A percentile compares a stretch with the other conserved stretches of the same genome.
Conservation (phyloP, 225 moss, liverwort and hornwort species). For the Rhytidiadelphus loreus region DNA sequence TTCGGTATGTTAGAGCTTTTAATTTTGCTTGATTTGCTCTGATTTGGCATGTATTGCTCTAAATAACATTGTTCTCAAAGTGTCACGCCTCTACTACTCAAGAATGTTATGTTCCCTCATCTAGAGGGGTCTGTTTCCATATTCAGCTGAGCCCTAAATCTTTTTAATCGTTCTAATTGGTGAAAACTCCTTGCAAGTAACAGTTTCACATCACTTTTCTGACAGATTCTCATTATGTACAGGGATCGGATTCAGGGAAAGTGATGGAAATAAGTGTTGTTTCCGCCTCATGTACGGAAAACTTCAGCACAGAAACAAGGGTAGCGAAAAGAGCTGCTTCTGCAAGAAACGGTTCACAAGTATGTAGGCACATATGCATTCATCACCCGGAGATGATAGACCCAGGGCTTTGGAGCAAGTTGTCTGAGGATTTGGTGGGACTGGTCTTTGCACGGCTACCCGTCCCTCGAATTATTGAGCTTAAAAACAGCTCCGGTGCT, state of each 20-base stretch:
- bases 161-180: neutral
- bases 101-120: neutral
- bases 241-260: neutral
- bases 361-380: neutral
- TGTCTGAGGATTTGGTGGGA: slow-evolving; percentile 1
- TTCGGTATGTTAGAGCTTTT: neutral
- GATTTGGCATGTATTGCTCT: neutral
- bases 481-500: neutral
- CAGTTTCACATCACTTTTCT: neutral
- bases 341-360: neutral
- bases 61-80: neutral
- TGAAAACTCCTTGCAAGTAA: neutral
- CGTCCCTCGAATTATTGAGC: neutral
- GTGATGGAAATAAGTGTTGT: neutral
- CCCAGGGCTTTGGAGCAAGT: slow-evolving; percentile 5
- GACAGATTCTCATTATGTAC: neutral
- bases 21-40: neutral
- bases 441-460: slow-evolving; percentile 5
- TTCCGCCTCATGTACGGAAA: neutral
- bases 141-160: too few relatives aligned
- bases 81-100: neutral
- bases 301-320: neutral
- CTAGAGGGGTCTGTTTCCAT: neutral
- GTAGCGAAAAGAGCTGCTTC: neutral
- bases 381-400: slow-evolving; percentile 12